phyloP scores from a whole-genome alignment of 257 asterid species.

The Forsythia suspensa region DNA sequence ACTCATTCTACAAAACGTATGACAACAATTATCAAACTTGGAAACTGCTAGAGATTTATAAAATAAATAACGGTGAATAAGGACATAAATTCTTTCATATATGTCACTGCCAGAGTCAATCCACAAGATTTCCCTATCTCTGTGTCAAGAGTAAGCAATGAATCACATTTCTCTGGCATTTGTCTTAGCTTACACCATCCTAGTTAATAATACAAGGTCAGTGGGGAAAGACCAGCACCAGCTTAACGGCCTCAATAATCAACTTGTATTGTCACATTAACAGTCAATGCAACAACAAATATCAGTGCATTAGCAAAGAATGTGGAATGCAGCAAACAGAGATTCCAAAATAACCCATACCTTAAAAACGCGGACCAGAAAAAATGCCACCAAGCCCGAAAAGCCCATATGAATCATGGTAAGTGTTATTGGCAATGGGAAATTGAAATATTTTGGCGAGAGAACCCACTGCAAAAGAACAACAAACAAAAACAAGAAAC shows the following conservation, averaged over 20 bases:
- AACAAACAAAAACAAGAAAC: slow-evolving; percentile 18
- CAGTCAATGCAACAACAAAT: slow-evolving; percentile 16
- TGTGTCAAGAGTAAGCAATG: neutral
- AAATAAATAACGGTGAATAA: neutral
- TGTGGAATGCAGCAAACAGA: slow-evolving; percentile 13
- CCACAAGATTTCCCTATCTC: slow-evolving; percentile 1
- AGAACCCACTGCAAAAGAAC: slow-evolving; percentile 86
- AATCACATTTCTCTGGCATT: neutral
- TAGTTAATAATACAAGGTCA: neutral
- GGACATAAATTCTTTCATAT: neutral
- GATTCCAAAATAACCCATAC: slow-evolving; percentile 35
- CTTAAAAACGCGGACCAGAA: slow-evolving; percentile 88
- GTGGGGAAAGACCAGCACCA: neutral
- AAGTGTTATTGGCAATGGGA: slow-evolving; percentile 90
- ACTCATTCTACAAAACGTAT: neutral
- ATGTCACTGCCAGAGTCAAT: neutral
- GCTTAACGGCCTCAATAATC: slow-evolving; percentile 11
- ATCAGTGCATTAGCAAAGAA: neutral
- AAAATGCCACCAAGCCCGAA: slow-evolving; percentile 90
- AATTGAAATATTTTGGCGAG: slow-evolving; percentile 95
- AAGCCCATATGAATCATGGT: slow-evolving; percentile 99
- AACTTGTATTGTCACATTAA: slow-evolving; percentile 13
- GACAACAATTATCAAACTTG: neutral
- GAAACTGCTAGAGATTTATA: slow-evolving; percentile 1
- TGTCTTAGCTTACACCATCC: neutral